Percentiles rank a stretch among this genome's conserved stretches.
phyloP scores from a whole-genome alignment of 306 rosid species.

The Rosa rugosa region DNA sequence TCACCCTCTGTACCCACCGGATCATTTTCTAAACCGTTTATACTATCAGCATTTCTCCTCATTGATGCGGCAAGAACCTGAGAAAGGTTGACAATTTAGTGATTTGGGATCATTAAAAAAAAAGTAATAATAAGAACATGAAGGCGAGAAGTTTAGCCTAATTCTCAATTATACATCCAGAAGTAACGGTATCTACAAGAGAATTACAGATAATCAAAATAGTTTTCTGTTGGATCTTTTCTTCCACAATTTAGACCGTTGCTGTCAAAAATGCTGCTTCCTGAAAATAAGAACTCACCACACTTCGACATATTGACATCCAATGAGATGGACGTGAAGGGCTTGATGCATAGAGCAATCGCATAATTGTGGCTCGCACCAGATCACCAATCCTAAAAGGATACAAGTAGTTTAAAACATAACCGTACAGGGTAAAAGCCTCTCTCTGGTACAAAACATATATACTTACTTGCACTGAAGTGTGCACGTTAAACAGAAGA shows the following conservation, averaged over 20 bases:
- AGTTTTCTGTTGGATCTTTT: not conserved
- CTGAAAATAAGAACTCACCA: conserved; percentile 50
- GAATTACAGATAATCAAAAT: not conserved
- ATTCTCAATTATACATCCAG: not conserved
- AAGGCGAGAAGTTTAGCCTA: not conserved
- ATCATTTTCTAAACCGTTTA: conserved; percentile 45
- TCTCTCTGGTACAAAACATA: not conserved
- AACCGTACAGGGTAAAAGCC: not conserved
- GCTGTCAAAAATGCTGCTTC: not conserved
- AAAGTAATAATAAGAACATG: not conserved
- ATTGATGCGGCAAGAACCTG: conserved; percentile 86
- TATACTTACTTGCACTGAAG: not conserved
- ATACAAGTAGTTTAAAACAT: conserved; percentile 14
- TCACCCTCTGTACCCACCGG: conserved; percentile 57
- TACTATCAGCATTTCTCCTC: conserved; percentile 50
- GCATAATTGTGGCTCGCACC: conserved; percentile 74
- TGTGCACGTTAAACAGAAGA: not conserved
- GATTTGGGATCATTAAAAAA: not conserved
- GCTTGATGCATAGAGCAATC: conserved; percentile 87
- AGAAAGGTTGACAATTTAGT: conserved; percentile 26
- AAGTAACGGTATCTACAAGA: not conserved
- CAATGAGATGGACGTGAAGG: conserved; percentile 86
- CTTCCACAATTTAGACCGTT: not conserved
- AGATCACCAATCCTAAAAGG: conserved; percentile 74
- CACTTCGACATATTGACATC: conserved; percentile 83